Conservation (phyloP, 352 stramenopile species). For the Phytophthora sp. region DNA sequence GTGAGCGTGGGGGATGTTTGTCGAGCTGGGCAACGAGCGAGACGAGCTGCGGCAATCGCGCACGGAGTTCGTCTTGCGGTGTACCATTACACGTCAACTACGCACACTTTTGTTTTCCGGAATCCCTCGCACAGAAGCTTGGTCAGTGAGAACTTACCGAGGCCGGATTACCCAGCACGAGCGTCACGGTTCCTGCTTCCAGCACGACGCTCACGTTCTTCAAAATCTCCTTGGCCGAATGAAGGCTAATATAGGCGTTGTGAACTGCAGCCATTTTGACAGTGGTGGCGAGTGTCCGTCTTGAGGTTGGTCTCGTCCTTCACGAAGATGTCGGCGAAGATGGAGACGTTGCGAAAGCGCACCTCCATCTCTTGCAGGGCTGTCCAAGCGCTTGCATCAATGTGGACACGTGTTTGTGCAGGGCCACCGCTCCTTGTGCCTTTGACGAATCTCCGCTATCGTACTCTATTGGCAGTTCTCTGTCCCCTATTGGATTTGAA, state of each 20-base stretch:
- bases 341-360: conserved; percentile 43
- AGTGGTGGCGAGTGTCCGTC: conserved; percentile 43
- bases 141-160: conserved; percentile 30
- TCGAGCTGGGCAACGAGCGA: conserved; percentile 29
- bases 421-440: conserved; percentile 24
- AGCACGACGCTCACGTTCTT: conserved; percentile 37
- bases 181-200: conserved; percentile 24
- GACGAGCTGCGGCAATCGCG: conserved; percentile 32
- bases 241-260: conserved; percentile 34
- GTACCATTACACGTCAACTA: conserved; percentile 38
- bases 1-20: conserved; percentile 13
- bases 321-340: conserved; percentile 34
- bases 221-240: conserved; percentile 39
- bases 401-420: conserved; percentile 32
- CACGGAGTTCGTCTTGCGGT: not conserved
- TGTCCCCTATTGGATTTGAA: too few relatives aligned
- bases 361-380: conserved; percentile 43
- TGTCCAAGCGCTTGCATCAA: conserved; percentile 25
- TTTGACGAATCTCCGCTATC: conserved; percentile 25
- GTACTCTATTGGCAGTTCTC: too few relatives aligned
- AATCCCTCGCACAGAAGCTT: conserved; percentile 41
- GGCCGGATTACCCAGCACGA: conserved; percentile 27
- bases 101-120: conserved; percentile 21
- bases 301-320: conserved; percentile 22
- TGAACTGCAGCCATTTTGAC: conserved; percentile 18